These are phyloP conservation scores for Podila minutissima DNA, from an alignment of 192 early-diverging fungal species.

Conservation along the genomic window DNA sequence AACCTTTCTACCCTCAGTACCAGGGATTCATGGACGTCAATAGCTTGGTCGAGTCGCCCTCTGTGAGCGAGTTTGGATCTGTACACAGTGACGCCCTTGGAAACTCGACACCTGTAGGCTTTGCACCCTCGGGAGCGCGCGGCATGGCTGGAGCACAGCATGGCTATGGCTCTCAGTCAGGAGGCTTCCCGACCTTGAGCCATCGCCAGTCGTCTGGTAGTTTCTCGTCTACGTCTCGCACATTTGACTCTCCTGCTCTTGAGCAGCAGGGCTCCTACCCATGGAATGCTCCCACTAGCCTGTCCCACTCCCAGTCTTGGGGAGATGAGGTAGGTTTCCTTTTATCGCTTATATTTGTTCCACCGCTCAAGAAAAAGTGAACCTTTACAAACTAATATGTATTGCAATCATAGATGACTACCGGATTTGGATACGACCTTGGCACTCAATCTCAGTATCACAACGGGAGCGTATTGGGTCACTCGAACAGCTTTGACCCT, in stretches of 20 bases:
- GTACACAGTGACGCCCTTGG: not conserved
- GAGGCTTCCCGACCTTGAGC: constrained; percentile 12
- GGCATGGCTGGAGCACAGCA: constrained; percentile 12
- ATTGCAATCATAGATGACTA: constrained; percentile 4
- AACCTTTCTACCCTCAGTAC: constrained; percentile 27
- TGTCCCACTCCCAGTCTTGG: constrained; percentile 42
- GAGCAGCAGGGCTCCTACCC: constrained; percentile 38
- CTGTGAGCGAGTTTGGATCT: constrained; percentile 10
- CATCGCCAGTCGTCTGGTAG: constrained; percentile 31
- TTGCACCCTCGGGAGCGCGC: not conserved
- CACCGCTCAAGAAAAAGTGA: not conserved
- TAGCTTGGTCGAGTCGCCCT: constrained; percentile 25
- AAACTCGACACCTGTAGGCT: not conserved
- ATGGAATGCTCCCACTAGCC: constrained; percentile 14
- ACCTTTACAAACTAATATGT: not conserved
- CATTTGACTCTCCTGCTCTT: constrained; percentile 38
- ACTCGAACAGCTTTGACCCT: constrained; percentile 21
- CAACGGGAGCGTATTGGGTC: constrained; percentile 9
- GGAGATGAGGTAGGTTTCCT: constrained; percentile 31
- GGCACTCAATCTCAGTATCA: constrained; percentile 4
- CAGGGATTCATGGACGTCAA: constrained; percentile 42
- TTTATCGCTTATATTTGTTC: not conserved
- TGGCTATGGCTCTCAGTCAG: constrained; percentile 11
- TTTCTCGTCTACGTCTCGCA: constrained; percentile 24
- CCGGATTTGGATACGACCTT: constrained; percentile 41